Evolutionary conservation across 202 grass and related monocot species (phyloP), one percentile per base, ranked within the genome.

Genomic region (Dendrocalamus latiflorus): DNA sequence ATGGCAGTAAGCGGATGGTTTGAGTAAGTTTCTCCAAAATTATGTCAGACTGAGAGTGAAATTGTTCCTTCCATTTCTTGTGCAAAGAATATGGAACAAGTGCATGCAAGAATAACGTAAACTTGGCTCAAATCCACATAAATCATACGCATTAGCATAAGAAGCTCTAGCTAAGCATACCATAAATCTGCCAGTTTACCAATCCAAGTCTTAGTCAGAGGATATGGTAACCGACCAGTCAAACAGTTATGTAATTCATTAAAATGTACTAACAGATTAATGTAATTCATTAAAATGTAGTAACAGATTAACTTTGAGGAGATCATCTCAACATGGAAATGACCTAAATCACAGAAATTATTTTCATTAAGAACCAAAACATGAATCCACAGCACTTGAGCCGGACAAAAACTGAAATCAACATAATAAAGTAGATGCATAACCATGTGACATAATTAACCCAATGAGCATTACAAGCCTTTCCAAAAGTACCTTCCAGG

Each of bases 401-500:
- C 22, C 17, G 22, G 68, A 33, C 25, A 51, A 70, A 30, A 49
- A 50, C 44, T 51, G 16, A 50, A 72, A 71, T 71, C 12, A 18
- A 33, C 47, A 18, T 71, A 33, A 72, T 1, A n/a, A n/a, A n/a
- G n/a, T n/a, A 63, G 4, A 77, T 30, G 42, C 43, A 25, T 34
- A 65, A 78, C 2, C 26, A 78, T 33, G 26, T 33, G 44, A 10
- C 17, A 34, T 14, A 78, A 78, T 38, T 25, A 65, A 78, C 11
- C 50, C 75, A 48, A 34, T 70, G 22, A 54, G 24, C 53, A 47
- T 15, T 70, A 10, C 30, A 67, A 77, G 54, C 25, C 13, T 75
- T 68, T 65, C 21, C 8, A 59, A 39, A 80, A 15, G 65, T 87
- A 93, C 93, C 78, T 96, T 96, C 90, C 93, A 96, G 51, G 90